Percentiles rank a stretch among this genome's conserved stretches.
These are phyloP conservation scores for Sporisorium iseilematis-ciliati DNA, from an alignment of 1,284 basidiomycete genomes.

Conservation along the genomic window DNA sequence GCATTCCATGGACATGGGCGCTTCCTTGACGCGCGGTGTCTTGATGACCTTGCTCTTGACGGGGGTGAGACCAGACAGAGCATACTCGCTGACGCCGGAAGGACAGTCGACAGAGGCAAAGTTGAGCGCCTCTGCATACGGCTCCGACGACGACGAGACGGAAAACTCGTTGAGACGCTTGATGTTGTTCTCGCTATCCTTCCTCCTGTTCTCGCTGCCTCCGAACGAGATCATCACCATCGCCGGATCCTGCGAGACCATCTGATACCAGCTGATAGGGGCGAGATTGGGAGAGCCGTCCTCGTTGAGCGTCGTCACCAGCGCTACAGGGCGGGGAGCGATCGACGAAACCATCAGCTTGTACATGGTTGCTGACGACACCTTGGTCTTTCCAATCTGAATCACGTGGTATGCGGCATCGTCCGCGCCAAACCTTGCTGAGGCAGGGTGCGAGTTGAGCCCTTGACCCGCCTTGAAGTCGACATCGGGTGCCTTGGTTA, in stretches of 20 bases:
- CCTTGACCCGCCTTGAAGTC: slow-evolving; percentile 52
- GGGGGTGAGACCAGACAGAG: slow-evolving; percentile 56
- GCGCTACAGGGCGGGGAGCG: slow-evolving; percentile 58
- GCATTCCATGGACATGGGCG: slow-evolving; percentile 62
- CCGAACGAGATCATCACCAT: slow-evolving; percentile 63
- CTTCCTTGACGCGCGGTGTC: slow-evolving; percentile 57
- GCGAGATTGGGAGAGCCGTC: slow-evolving; percentile 54
- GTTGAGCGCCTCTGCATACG: slow-evolving; percentile 60
- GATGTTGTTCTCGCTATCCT: slow-evolving; percentile 61
- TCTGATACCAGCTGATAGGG: slow-evolving; percentile 62
- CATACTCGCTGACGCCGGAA: slow-evolving; percentile 51
- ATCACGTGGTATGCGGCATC: slow-evolving; percentile 50
- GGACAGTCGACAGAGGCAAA: slow-evolving; percentile 61
- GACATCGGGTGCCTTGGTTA: slow-evolving; percentile 39
- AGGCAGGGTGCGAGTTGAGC: slow-evolving; percentile 50
- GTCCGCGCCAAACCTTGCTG: slow-evolving; percentile 22
- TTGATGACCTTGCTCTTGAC: slow-evolving; percentile 51
- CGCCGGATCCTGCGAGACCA: slow-evolving; percentile 60
- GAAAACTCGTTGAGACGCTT: slow-evolving; percentile 49
- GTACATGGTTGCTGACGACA: slow-evolving; percentile 47
- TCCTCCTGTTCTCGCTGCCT: slow-evolving; percentile 43
- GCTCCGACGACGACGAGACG: slow-evolving; percentile 54
- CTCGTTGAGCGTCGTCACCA: slow-evolving; percentile 56
- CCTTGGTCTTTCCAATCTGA: slow-evolving; percentile 52
- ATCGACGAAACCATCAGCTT: slow-evolving; percentile 60